These are phyloP conservation scores for Plantago rigida DNA, from an alignment of 305 asterid species.

Conservation along the genomic window DNA sequence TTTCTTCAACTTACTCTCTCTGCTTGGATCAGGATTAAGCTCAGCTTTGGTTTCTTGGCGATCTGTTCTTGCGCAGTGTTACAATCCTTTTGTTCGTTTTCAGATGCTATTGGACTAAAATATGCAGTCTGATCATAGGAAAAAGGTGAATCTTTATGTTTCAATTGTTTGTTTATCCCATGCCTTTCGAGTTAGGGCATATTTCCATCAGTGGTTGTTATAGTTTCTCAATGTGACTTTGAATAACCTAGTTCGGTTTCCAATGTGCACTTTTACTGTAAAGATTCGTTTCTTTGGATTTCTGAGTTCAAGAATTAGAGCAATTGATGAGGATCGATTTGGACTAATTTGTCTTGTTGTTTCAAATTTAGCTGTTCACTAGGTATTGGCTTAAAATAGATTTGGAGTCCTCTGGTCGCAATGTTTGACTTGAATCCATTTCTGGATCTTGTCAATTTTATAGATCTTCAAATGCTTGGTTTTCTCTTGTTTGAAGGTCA, in stretches of 20 bases:
- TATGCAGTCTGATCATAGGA: conserved; percentile 86
- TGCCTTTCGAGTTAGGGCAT: conserved; percentile 8
- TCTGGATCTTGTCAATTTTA: conserved; percentile 1
- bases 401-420: background rate
- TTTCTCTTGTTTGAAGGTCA: conserved; percentile 11
- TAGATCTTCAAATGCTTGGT: background rate
- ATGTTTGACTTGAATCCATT: conserved; percentile 12
- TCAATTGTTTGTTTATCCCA: background rate
- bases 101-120: conserved; percentile 50
- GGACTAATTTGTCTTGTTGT: background rate
- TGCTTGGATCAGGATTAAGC: conserved; percentile 33
- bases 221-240: conserved; percentile 25
- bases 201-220: background rate
- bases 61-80: conserved; percentile 29
- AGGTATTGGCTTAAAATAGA: background rate
- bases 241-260: conserved; percentile 6
- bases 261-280: conserved; percentile 13
- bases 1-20: conserved; percentile 7
- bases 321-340: conserved; percentile 14
- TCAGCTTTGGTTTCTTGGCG: conserved; percentile 27
- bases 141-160: conserved; percentile 45
- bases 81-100: conserved; percentile 25
- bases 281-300: conserved; percentile 15
- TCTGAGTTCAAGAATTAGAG: conserved; percentile 9
- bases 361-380: background rate